These are phyloP conservation scores for Afroboletus lepidellus DNA, from an alignment of 1,284 basidiomycete genomes.

Conservation along the genomic window DNA sequence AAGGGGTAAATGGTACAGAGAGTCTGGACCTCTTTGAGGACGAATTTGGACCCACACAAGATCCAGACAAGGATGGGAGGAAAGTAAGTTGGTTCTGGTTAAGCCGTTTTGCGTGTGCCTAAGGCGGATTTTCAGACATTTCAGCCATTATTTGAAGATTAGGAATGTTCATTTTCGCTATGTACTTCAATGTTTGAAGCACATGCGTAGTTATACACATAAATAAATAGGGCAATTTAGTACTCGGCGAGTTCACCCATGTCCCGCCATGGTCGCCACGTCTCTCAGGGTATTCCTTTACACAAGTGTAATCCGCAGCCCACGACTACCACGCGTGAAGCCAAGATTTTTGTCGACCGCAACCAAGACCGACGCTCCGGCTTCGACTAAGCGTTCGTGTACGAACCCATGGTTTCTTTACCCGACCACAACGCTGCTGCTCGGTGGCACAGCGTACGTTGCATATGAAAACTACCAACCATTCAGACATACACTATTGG, in stretches of 20 bases:
- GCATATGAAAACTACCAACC: constrained; percentile 63
- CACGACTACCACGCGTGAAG: constrained; percentile 7
- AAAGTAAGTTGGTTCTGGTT: constrained; percentile 34
- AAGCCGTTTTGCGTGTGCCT: not conserved
- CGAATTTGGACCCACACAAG: constrained; percentile 56
- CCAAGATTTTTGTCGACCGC: constrained; percentile 15
- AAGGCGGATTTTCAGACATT: constrained; percentile 42
- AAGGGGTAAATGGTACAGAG: constrained; percentile 17
- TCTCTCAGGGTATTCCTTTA: constrained; percentile 15
- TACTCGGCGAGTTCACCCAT: constrained; percentile 13
- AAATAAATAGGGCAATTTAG: not conserved
- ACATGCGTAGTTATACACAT: not conserved
- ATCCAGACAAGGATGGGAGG: constrained; percentile 22
- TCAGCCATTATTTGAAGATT: constrained; percentile 68
- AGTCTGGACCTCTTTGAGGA: constrained; percentile 42
- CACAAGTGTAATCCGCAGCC: not conserved
- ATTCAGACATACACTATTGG: constrained; percentile 62
- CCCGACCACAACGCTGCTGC: constrained; percentile 20
- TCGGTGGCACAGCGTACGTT: constrained; percentile 41
- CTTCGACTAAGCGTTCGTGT: constrained; percentile 5
- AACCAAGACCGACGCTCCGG: not conserved
- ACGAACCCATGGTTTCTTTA: constrained; percentile 26
- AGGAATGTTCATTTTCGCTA: not conserved
- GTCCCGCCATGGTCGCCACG: constrained; percentile 18
- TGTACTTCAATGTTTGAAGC: too few species aligned